Evolutionary conservation across 2,329 filamentous ascomycete species (phyloP).

Genomic region (Sclerotinia subarctica): DNA sequence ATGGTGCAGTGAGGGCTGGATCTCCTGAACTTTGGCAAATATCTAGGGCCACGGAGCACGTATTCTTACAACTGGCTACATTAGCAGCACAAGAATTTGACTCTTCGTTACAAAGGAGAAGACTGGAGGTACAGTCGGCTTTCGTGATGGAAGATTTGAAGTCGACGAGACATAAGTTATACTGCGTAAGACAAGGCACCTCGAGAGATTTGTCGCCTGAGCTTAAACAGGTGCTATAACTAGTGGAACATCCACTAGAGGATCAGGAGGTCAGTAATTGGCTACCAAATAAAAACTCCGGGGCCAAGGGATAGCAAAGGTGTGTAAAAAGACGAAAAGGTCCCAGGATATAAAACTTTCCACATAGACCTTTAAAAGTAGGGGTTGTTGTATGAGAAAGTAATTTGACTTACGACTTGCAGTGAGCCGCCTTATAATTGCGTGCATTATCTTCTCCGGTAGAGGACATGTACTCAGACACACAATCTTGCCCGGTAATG

Average conservation of each 20-base stretch:
- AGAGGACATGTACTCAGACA: conserved; percentile 22
- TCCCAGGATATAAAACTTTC: no score
- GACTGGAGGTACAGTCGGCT: background rate
- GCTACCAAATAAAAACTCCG: background rate
- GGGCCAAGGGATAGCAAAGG: no score
- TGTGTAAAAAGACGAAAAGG: no score
- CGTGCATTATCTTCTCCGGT: conserved; percentile 20
- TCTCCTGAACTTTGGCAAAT: conserved; percentile 22
- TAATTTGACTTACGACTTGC: conserved; percentile 21
- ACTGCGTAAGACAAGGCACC: conserved; percentile 19
- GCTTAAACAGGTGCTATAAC: conserved; percentile 16
- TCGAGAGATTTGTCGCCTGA: conserved; percentile 19
- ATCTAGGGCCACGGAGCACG: conserved; percentile 22
- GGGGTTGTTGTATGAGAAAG: no score
- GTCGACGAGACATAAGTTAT: conserved; percentile 18
- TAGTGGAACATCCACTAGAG: background rate
- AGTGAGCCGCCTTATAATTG: conserved; percentile 20
- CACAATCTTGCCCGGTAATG: conserved; percentile 19
- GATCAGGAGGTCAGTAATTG: background rate
- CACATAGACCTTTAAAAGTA: no score
- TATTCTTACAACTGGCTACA: conserved; percentile 23
- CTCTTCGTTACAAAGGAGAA: background rate
- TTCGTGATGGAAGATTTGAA: background rate
- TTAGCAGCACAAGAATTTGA: conserved; percentile 19
- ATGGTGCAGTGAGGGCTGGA: conserved; percentile 2